phyloP scores from a whole-genome alignment of 441 rosid genomes.

The Pelargonium australe region DNA sequence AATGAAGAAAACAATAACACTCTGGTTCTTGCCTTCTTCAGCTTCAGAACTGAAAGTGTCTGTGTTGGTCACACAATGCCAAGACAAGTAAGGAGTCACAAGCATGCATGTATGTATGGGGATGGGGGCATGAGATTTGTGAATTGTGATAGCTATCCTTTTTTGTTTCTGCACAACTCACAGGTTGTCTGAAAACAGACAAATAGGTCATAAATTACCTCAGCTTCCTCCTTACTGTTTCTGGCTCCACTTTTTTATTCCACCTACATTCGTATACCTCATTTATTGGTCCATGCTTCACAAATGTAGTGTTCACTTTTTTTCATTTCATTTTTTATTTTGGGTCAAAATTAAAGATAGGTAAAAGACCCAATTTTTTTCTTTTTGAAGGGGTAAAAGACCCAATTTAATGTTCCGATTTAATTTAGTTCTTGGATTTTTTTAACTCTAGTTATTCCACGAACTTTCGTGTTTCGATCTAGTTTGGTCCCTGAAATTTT shows the following conservation, averaged over 20 bases:
- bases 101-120: neutral
- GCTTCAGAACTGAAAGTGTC: neutral
- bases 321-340: neutral
- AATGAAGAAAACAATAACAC: too few relatives aligned
- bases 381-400: too few relatives aligned
- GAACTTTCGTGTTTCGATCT: too few relatives aligned
- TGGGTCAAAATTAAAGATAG: too few relatives aligned
- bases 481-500: too few relatives aligned
- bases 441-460: too few relatives aligned
- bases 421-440: too few relatives aligned
- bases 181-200: conserved; percentile 1
- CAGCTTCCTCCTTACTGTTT: neutral
- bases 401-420: too few relatives aligned
- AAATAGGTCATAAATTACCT: neutral
- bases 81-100: neutral
- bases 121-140: neutral
- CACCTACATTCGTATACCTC: neutral
- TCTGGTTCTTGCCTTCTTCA: neutral
- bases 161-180: neutral
- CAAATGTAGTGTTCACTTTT: neutral
- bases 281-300: too few relatives aligned
- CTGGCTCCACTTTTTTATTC: conserved; percentile 5
- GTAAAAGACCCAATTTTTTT: too few relatives aligned
- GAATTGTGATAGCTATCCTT: too few relatives aligned
- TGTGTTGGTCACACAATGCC: neutral